Percentiles rank a stretch among this genome's conserved stretches.
Conservation (phyloP, 2,329 filamentous ascomycete genomes). For the Penicillium sp. region DNA sequence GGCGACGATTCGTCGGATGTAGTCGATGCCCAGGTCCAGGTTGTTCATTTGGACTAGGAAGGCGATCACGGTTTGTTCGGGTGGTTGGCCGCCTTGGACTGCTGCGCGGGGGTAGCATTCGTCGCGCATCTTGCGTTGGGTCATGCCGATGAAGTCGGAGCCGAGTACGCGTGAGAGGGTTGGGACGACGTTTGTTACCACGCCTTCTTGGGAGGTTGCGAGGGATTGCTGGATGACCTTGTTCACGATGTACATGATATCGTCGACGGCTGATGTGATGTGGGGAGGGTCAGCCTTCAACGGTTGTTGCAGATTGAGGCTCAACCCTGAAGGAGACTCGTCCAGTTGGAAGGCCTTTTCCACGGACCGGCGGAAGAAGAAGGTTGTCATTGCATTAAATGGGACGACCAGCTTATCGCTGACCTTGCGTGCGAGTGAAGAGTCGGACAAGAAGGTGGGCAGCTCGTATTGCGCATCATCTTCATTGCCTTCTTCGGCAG, state of each 20-base stretch:
- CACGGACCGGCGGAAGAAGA: slow-evolving; percentile 94
- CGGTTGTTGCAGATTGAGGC: slow-evolving; percentile 72
- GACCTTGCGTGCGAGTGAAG: slow-evolving; percentile 80
- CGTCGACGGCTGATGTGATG: slow-evolving; percentile 94
- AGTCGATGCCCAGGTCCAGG: slow-evolving; percentile 88
- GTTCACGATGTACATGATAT: slow-evolving; percentile 99
- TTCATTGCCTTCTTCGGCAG: slow-evolving; percentile 47
- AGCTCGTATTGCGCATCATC: slow-evolving; percentile 64
- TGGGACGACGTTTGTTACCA: slow-evolving; percentile 78
- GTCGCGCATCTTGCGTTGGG: slow-evolving; percentile 96
- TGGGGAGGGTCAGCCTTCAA: slow-evolving; percentile 81
- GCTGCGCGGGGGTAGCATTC: slow-evolving; percentile 85
- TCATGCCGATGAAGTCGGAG: slow-evolving; percentile 93
- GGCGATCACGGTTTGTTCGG: slow-evolving; percentile 83
- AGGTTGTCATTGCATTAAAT: slow-evolving; percentile 91
- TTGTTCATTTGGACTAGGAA: slow-evolving; percentile 97
- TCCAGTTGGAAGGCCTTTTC: slow-evolving; percentile 98
- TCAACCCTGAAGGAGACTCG: slow-evolving; percentile 79
- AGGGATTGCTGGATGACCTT: slow-evolving; percentile 85
- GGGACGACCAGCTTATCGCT: slow-evolving; percentile 73
- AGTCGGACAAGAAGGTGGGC: slow-evolving; percentile 76
- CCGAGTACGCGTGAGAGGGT: slow-evolving; percentile 79
- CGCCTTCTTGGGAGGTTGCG: slow-evolving; percentile 79
- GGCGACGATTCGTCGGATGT: slow-evolving; percentile 82
- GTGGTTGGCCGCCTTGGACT: slow-evolving; percentile 78